These are phyloP conservation scores for Tricholomella constricta DNA, from an alignment of 768 basidiomycete genomes.

Conservation along the genomic window DNA sequence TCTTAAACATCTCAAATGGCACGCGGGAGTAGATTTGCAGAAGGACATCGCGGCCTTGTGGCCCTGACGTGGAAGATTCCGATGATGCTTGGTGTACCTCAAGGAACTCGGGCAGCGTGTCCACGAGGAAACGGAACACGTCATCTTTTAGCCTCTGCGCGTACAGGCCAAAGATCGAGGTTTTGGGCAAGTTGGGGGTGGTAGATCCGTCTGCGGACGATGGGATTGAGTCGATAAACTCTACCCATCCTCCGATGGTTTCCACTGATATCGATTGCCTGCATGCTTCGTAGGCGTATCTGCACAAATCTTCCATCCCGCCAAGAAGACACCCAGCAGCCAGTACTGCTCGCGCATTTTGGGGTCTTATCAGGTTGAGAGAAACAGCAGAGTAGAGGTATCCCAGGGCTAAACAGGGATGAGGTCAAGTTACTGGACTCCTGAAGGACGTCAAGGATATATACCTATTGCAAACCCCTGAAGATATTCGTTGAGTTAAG, in stretches of 20 bases:
- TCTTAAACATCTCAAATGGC: conserved; percentile 88
- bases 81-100: conserved; percentile 46
- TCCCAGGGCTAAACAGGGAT: conserved; percentile 59
- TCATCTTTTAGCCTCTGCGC: conserved; percentile 76
- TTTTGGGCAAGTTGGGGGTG: conserved; percentile 49
- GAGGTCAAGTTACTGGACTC: conserved; percentile 15
- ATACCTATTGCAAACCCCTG: conserved; percentile 79
- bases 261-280: conserved; percentile 74
- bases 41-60: conserved; percentile 66
- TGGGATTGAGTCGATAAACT: conserved; percentile 67
- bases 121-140: conserved; percentile 76
- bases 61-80: conserved; percentile 39
- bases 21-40: conserved; percentile 76
- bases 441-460: conserved; percentile 10
- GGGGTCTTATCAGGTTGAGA: conserved; percentile 64
- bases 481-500: conserved; percentile 16
- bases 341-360: conserved; percentile 84
- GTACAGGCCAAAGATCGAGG: conserved; percentile 75
- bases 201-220: conserved; percentile 50
- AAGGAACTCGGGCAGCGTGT: conserved; percentile 68
- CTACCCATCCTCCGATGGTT: conserved; percentile 75
- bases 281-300: conserved; percentile 77
- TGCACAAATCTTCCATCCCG: conserved; percentile 84
- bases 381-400: conserved; percentile 80
- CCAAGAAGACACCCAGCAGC: conserved; percentile 84